Evolutionary conservation across 129 eudicot species (phyloP).

Genomic region (Deinandra increscens): DNA sequence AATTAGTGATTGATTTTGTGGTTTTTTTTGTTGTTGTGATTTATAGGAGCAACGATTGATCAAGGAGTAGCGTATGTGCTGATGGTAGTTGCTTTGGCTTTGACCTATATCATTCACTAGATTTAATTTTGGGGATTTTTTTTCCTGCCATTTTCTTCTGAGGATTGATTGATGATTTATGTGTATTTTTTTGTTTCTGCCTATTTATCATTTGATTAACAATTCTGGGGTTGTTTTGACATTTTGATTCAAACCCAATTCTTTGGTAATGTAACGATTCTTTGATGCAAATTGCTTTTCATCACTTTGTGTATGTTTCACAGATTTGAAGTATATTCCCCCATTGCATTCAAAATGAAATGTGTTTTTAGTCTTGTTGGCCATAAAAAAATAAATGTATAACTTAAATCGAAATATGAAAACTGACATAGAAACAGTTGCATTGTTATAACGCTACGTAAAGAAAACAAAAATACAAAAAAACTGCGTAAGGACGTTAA

Average conservation of each 20-base stretch:
- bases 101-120: constrained; percentile 78
- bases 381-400: no score
- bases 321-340: no score
- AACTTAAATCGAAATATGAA: no score
- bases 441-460: no score
- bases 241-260: constrained; percentile 25
- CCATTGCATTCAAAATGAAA: no score
- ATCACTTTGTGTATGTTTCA: neutral
- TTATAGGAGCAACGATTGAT: constrained; percentile 62
- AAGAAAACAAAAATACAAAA: no score
- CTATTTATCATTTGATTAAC: no score
- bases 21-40: neutral
- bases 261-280: constrained; percentile 31
- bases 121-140: constrained; percentile 1
- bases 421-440: no score
- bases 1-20: constrained; percentile 3
- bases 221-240: neutral
- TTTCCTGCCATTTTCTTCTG: constrained; percentile 15
- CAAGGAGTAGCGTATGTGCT: constrained; percentile 80
- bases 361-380: no score
- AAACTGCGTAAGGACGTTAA: no score
- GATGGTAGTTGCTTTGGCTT: constrained; percentile 82
- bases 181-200: constrained; percentile 5
- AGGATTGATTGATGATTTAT: constrained; percentile 8
- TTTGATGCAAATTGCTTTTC: constrained; percentile 18